Conservation (phyloP, 345 rosid species). For the Acer yangbiense region DNA sequence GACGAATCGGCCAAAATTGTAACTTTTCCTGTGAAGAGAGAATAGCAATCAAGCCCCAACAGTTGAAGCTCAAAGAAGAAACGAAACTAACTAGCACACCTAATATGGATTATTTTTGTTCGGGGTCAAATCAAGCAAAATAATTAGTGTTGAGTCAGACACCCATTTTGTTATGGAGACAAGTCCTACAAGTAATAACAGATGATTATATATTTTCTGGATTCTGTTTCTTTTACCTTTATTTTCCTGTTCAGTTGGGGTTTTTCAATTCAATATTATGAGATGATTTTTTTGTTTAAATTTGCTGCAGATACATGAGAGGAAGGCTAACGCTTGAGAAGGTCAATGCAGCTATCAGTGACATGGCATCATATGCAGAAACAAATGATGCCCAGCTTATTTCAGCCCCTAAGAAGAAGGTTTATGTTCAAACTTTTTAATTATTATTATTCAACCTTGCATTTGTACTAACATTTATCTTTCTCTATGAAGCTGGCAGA, state of each 20-base stretch:
- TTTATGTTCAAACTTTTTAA: conserved; percentile 14
- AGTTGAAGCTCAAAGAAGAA: no score
- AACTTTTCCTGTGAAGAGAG: neutral
- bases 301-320: conserved; percentile 79
- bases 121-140: neutral
- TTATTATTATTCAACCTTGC: conserved; percentile 17
- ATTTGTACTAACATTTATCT: conserved; percentile 19
- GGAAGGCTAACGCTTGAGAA: conserved; percentile 92
- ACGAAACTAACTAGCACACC: no score
- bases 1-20: neutral
- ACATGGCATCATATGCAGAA: conserved; percentile 85
- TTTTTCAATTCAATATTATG: neutral
- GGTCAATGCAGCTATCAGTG: conserved; percentile 89
- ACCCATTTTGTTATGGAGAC: neutral
- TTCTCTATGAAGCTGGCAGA: conserved; percentile 66
- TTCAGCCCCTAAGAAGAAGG: conserved; percentile 87
- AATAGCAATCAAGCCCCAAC: no score
- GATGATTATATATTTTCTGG: neutral
- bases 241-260: neutral
- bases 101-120: neutral
- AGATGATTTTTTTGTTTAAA: neutral
- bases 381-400: conserved; percentile 80
- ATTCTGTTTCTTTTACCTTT: neutral
- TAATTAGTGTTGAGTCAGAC: neutral
- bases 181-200: neutral